Percentiles rank a stretch among this genome's conserved stretches.
Evolutionary conservation across 1,284 basidiomycete genomes (phyloP).

Genomic region (Papiliotrema nemorosa): DNA sequence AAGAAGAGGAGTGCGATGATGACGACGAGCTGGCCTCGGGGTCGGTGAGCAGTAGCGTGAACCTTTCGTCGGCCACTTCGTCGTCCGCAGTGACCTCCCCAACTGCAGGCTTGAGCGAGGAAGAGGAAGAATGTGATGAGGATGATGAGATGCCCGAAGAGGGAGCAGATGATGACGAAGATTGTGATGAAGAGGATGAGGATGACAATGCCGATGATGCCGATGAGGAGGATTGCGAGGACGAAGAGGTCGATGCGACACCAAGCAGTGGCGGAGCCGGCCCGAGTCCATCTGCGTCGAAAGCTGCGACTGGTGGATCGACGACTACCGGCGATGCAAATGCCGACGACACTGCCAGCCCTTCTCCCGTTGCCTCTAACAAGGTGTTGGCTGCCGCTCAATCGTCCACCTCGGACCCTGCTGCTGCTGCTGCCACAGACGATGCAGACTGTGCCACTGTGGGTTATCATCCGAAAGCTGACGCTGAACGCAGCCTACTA

Average conservation of each 20-base stretch:
- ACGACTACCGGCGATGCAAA: no score
- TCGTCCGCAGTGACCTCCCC: background rate
- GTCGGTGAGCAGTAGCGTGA: background rate
- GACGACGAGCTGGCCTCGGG: background rate
- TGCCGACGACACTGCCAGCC: no score
- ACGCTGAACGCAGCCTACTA: background rate
- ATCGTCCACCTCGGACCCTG: background rate
- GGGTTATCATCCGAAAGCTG: background rate
- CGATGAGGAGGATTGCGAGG: conserved; percentile 2
- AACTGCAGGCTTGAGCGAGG: background rate
- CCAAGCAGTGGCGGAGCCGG: background rate
- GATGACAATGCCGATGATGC: background rate
- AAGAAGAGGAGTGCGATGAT: background rate
- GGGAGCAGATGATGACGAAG: conserved; percentile 1
- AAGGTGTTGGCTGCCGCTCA: background rate
- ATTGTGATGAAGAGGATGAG: background rate
- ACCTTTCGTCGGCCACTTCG: no score
- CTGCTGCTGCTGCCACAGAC: background rate
- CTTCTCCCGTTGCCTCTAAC: background rate
- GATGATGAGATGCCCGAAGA: conserved; percentile 2
- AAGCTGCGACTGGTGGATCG: background rate
- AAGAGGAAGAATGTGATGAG: background rate
- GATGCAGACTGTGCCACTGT: conserved; percentile 1
- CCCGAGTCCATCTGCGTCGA: background rate
- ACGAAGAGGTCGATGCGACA: conserved; percentile 1